Conservation (phyloP, 1,284 basidiomycete genomes). For the Cutaneotrichosporon cavernicola region DNA sequence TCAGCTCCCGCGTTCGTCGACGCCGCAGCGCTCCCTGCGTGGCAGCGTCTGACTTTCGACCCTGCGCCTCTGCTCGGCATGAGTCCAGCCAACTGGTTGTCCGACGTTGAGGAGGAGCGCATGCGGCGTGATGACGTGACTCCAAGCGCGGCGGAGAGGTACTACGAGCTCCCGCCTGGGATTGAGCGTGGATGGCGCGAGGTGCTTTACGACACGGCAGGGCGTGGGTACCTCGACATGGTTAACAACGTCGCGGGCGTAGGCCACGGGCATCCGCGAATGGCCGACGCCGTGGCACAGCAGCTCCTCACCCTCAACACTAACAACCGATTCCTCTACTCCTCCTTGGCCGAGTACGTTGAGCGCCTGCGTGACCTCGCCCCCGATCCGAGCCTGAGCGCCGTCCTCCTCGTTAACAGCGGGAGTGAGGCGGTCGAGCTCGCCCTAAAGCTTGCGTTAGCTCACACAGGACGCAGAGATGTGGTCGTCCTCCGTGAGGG, state of each 20-base stretch:
- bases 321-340: constrained; percentile 22
- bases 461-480: constrained; percentile 9
- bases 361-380: constrained; percentile 13
- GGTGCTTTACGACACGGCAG: constrained; percentile 15
- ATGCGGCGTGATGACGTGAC: constrained; percentile 3
- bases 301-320: constrained; percentile 24
- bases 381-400: constrained; percentile 12
- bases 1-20: constrained; percentile 6
- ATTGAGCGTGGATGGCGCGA: constrained; percentile 23
- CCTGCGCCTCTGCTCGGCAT: constrained; percentile 10
- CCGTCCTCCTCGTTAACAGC: constrained; percentile 21
- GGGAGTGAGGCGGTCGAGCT: constrained; percentile 23
- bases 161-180: constrained; percentile 14
- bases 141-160: constrained; percentile 17
- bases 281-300: constrained; percentile 15
- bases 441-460: constrained; percentile 16
- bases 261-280: constrained; percentile 19
- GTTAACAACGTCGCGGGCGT: constrained; percentile 20
- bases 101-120: not conserved
- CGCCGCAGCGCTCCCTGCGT: constrained; percentile 6
- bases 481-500: constrained; percentile 19
- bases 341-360: constrained; percentile 13
- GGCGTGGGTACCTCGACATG: constrained; percentile 20
- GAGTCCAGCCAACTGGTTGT: not conserved
- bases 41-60: constrained; percentile 12